Base-by-base conservation (phyloP, 2,329 filamentous ascomycete genomes). In the Neofusicoccum umdonicola region DNA sequence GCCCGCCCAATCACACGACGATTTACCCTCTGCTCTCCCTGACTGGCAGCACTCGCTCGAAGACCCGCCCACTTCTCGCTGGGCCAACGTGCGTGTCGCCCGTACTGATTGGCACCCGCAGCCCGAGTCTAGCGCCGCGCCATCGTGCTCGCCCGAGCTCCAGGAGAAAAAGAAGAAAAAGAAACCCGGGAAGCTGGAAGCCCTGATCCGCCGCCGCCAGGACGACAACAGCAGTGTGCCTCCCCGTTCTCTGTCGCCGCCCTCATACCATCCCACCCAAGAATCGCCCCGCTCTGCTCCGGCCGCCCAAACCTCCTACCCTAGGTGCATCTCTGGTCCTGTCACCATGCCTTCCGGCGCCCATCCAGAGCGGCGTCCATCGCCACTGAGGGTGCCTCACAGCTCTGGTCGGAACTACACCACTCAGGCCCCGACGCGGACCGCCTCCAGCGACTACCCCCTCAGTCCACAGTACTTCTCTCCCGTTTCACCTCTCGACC, bases 381-480 rank as follows among this genome's bases (percentile, higher is more conserved):
- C 41, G 48, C 61, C 61, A 9, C 51, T 63, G 48, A 15, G 61
- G n/a, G 61, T 63, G 1, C 61, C 39, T 7, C 50, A 31, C 39
- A 39, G 31, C 39, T 22, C 50, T 31, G 50, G 61, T 50, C 56
- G 56, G 12, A 47, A 37, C 31, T 60, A 47, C 56, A 60, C 56
- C 2, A 37, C 56, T 3, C 56, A 60, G 42, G 9, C 56, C 1
- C 56, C 56, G 3, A 2, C 27, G 12, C 22, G 56, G 12, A 37
- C 56, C 15, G 54, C 17, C 15, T 60, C 56, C 5, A 60, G 56
- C 42, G 56, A 60, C 27, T 60, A 60, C 13, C 41, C 42, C 4
- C 47, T 27, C n/a, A 60, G 41, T 22, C 56, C 56, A 17, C 39
- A 60, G n/a, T 60, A 60, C 56, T 60, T 60, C 41, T 60, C 47